Conservation (phyloP, 257 asterid genomes). For the Agastache rugosa region DNA sequence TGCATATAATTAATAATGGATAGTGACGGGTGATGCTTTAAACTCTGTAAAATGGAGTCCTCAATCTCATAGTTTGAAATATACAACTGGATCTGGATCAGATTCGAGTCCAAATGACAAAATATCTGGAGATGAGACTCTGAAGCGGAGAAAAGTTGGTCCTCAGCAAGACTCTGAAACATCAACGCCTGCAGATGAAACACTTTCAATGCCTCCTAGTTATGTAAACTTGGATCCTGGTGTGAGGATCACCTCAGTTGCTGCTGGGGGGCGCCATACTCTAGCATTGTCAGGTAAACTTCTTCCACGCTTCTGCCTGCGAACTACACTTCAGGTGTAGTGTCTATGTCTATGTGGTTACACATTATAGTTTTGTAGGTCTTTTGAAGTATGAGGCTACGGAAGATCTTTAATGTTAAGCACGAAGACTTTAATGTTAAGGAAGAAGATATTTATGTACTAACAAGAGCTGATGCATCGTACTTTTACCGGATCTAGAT, state of each 20-base stretch:
- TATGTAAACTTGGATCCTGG: constrained; percentile 71
- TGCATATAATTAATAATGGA: constrained; percentile 4
- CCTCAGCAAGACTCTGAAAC: constrained; percentile 58
- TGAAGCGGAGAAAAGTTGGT: constrained; percentile 58
- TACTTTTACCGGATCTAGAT: constrained; percentile 75
- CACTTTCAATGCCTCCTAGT: constrained; percentile 74
- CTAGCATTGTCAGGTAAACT: constrained; percentile 70
- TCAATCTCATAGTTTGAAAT: constrained; percentile 49
- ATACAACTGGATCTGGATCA: constrained; percentile 39
- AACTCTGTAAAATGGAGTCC: constrained; percentile 46
- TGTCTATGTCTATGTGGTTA: constrained; percentile 47
- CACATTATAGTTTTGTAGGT: constrained; percentile 63
- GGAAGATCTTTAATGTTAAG: constrained; percentile 63
- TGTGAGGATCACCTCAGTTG: constrained; percentile 69
- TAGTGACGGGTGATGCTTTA: constrained; percentile 31
- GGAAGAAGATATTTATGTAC: constrained; percentile 50
- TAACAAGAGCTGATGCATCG: constrained; percentile 60
- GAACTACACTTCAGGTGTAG: constrained; percentile 34
- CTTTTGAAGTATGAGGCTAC: constrained; percentile 59
- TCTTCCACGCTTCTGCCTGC: constrained; percentile 32
- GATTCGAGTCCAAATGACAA: constrained; percentile 48
- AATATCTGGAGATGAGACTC: constrained; percentile 53
- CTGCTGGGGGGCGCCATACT: constrained; percentile 88
- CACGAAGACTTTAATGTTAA: constrained; percentile 62
- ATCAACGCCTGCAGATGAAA: constrained; percentile 55